Evolutionary conservation across 169 alveolate species (phyloP), one percentile per base, ranked within the genome.

Genomic region (Babesia ovata): DNA sequence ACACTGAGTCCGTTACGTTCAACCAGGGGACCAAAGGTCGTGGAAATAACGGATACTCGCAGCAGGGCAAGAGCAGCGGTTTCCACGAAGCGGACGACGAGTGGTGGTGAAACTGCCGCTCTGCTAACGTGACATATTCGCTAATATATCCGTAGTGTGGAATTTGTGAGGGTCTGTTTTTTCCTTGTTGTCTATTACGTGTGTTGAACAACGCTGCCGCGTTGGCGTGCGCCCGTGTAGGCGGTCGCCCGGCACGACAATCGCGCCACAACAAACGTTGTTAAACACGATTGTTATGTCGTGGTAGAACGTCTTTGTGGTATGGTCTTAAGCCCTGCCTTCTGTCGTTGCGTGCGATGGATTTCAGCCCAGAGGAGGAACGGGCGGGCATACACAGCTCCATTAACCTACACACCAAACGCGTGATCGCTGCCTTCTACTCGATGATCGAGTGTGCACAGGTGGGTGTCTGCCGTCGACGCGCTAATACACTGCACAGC

Each of bases 41-140:
- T n/a, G 48, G 62, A 14, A 9, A 29, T 19, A 28, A n/a, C 69
- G 61, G 65, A 10, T 53, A 42, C 26, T 33, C 59, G 0, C 84
- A 71, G 75, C 70, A 44, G 61, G 13, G 53, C 22, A 70, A 57
- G 61, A 42, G 42, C 39, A 33, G 56, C n/a, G 71, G 79, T 14
- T 83, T 66, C 61, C 90, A 75, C 48, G 90, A 83, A 14, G 70
- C 39, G 42, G 86, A 75, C 21, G 90, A 83, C 24, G 90, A 83
- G 24, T 73, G 90, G 90, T 83, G 90, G 90, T 83, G 50, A 63
- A 49, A 33, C 39, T 33, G 39, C 39, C 39, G 10, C 39, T 33
- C 2, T 33, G 39, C 2, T 33, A 33, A 33, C 39, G 39, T 33
- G 39, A 33, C 39, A 33, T 33, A 33, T 33, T 33, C 39, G 39